Evolutionary conservation across 495 filamentous ascomycete genomes (phyloP).

Genomic region (Aspergillus baeticus): DNA sequence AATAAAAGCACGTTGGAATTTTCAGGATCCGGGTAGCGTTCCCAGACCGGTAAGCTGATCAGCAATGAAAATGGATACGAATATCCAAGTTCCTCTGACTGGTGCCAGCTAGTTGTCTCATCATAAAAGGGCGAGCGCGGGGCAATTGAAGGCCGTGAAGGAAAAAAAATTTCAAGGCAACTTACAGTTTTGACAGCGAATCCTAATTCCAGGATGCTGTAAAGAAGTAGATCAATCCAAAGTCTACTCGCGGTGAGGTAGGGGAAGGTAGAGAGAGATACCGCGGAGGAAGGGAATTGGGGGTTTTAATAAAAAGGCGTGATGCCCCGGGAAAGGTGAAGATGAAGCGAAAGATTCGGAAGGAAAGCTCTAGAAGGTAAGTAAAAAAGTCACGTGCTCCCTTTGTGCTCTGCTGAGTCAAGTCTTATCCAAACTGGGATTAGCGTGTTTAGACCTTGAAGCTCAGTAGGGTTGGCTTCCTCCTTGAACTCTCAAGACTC

Average conservation of each 20-base stretch:
- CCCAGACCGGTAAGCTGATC: conserved; percentile 41
- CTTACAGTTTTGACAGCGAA: conserved; percentile 22
- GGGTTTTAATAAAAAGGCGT: conserved; percentile 3
- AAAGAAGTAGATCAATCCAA: conserved; percentile 26
- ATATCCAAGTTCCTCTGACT: conserved; percentile 41
- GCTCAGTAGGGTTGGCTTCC: too few relatives aligned
- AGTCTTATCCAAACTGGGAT: too few relatives aligned
- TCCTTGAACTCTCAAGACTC: too few relatives aligned
- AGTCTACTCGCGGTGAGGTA: conserved; percentile 9
- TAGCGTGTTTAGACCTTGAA: too few relatives aligned
- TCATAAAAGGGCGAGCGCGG: conserved; percentile 30
- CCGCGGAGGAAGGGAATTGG: conserved; percentile 7
- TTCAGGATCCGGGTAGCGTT: conserved; percentile 46
- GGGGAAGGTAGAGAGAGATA: conserved; percentile 14
- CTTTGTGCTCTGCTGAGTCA: too few relatives aligned
- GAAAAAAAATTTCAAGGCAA: conserved; percentile 11
- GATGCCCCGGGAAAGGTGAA: neutral
- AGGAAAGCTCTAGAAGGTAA: conserved; percentile 50
- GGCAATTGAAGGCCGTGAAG: conserved; percentile 9
- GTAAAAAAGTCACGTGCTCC: conserved; percentile 27
- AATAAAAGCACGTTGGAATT: conserved; percentile 4
- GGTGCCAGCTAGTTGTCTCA: conserved; percentile 52
- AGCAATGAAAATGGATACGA: conserved; percentile 31
- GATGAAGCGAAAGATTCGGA: conserved; percentile 22
- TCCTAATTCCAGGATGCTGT: conserved; percentile 18